Base-by-base conservation (phyloP, 2,329 filamentous ascomycete species). In the Apiospora saccharicola region DNA sequence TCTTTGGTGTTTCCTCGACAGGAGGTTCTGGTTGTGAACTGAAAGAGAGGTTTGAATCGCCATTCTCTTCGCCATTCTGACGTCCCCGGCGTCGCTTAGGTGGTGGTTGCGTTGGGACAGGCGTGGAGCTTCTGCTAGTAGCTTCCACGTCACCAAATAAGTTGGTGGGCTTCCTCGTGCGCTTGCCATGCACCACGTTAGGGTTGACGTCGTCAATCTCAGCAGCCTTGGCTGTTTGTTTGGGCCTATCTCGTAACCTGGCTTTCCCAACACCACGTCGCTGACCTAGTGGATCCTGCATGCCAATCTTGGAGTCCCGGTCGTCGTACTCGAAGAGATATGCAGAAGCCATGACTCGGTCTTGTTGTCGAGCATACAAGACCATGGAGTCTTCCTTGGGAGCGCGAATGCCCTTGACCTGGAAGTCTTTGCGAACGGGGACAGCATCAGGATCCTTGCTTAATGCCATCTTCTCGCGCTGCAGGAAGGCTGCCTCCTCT, bases 271-370 rank as follows among this genome's bases (percentile, higher is more conserved):
- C 82, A 37, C 89, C 88, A 57, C 93, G 81, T 49, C 85, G 82
- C 75, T 91, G 89, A 13, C 84, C 85, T 47, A 88, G 82, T 0
- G 89, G 88, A 73, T 91, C 89, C 77, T 92, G 90, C 47, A 84
- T 83, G 26, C 89, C 89, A 72, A 91, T 84, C 79, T 88, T 89
- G 73, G 85, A 86, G 2, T 86, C 85, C 70, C 89, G 87, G 13
- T 87, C 84, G 75, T 91, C 89, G 75, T 91, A 90, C 73, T 90
- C 87, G 75, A 91, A 91, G 22, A 87, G 86, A 76, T 91, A 92
- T 1, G 86, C 84, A 73, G 87, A 84, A 10, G 90, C 89, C 85
- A 89, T 88, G 73, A 90, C 83, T 71, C 84, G 84, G 80, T 91
- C 89, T 77, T 92, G 87, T 70, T 84, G 78, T 71, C 79, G 78